Evolutionary conservation across 345 rosid species (phyloP), one percentile per base, ranked within the genome.

Genomic region (Dipteronia dyeriana): DNA sequence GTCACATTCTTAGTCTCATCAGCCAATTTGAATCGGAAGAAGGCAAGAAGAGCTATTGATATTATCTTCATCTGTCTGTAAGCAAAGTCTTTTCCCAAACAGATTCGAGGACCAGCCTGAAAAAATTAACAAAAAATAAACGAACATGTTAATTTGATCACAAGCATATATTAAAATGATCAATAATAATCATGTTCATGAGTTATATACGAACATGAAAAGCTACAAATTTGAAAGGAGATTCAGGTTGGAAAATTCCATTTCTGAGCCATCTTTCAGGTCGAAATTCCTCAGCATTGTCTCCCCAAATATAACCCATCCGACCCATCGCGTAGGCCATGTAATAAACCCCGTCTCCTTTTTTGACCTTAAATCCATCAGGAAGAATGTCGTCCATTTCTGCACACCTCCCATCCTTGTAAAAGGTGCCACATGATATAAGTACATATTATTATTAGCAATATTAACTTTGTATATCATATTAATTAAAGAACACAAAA

Each of bases 61-160:
- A 84, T 61, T 67, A 95, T 95, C 90, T 92, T 92, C 97, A 95
- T 91, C 78, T 93, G 93, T 56, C 89, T 47, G 79, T 83, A 89
- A 39, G 97, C 95, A 0, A 91, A 93, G 66, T 90, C 93, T 66
- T 88, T 95, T 5, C 95, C 93, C 0, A 91, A 82, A 68, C 97
- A 91, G 53, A 90, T 87, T 34, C 95, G 83, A 54, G 97, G 95
- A 72, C 97, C 98, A 59, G 90, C 97, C 98, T 95, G 86, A 39
- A 81, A 66, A 64, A 53, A 59, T 2, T 5, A 57, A 13, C 49
- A 10, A 10, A 9, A 9, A 45, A 9, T 4, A 9, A 10, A 34
- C 4, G 8, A 6, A 0, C 13, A 2, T 10, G 16, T 11, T 71
- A n/a, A n/a, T n/a, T n/a, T 3, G 2, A 34, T 34, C 38, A 38